Evolutionary conservation across 176 grass and related monocot genomes (phyloP).

Genomic region (Panicum miliaceum): DNA sequence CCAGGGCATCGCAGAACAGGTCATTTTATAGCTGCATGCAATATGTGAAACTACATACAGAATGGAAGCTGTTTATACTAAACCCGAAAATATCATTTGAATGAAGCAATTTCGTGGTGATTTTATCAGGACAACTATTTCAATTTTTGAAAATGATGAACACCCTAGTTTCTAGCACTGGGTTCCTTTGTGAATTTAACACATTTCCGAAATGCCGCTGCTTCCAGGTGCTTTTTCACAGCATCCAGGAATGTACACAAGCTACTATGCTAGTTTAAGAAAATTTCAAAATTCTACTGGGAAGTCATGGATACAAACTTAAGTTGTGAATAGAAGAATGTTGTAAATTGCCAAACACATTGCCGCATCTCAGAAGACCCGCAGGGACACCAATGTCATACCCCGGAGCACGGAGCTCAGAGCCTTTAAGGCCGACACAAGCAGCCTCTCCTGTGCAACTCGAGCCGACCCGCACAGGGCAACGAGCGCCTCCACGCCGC

Average conservation of each 20-base stretch:
- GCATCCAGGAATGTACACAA: not conserved
- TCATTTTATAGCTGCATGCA: not conserved
- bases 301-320: not conserved
- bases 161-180: not conserved
- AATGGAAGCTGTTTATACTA: not conserved
- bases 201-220: not conserved
- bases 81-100: not conserved
- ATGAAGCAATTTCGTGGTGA: not conserved
- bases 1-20: not conserved
- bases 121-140: not conserved
- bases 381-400: constrained; percentile 39
- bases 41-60: not conserved
- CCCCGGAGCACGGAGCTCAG: constrained; percentile 74
- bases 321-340: not conserved
- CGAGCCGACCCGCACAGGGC: constrained; percentile 67
- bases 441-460: constrained; percentile 48
- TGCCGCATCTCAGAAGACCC: not conserved
- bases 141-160: not conserved
- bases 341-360: not conserved
- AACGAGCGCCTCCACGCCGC: constrained; percentile 66
- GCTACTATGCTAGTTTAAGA: constrained; percentile 12
- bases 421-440: constrained; percentile 64
- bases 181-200: not conserved
- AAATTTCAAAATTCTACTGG: not conserved
- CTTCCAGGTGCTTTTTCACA: not conserved